phyloP scores from a whole-genome alignment of 2,329 filamentous ascomycete species.

The Ilyonectria mors-panacis region DNA sequence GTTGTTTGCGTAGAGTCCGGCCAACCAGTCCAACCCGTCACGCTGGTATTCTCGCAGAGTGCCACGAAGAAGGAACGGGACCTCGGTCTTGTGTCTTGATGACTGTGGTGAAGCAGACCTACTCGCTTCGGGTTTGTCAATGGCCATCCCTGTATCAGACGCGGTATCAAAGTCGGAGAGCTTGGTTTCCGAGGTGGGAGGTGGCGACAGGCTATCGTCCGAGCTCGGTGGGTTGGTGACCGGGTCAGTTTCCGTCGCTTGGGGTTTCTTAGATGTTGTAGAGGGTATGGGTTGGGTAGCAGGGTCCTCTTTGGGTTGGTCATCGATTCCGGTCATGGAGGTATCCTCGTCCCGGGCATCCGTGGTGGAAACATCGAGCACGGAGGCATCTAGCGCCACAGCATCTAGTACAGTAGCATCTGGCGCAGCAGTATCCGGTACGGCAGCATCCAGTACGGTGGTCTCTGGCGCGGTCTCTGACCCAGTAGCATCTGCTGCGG shows the following conservation, averaged over 20 bases:
- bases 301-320: slow-evolving; percentile 40
- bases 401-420: not conserved
- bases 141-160: slow-evolving; percentile 55
- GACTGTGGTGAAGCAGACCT: slow-evolving; percentile 53
- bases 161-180: slow-evolving; percentile 64
- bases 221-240: slow-evolving; percentile 60
- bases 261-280: slow-evolving; percentile 50
- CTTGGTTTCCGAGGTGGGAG: slow-evolving; percentile 64
- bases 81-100: slow-evolving; percentile 74
- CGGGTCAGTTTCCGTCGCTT: slow-evolving; percentile 60
- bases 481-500: not conserved
- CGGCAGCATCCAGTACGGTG: no score
- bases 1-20: slow-evolving; percentile 89
- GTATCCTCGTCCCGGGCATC: slow-evolving; percentile 42
- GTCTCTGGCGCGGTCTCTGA: no score
- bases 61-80: slow-evolving; percentile 88
- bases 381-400: not conserved
- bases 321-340: slow-evolving; percentile 49
- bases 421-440: no score
- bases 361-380: not conserved
- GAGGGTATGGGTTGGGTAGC: slow-evolving; percentile 29
- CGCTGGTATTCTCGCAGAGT: slow-evolving; percentile 96
- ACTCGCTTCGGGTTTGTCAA: slow-evolving; percentile 48
- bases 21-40: slow-evolving; percentile 96
- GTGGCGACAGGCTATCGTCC: slow-evolving; percentile 64